Evolutionary conservation across 495 filamentous ascomycete genomes (phyloP).

Genomic region (Acidiella bohemica): DNA sequence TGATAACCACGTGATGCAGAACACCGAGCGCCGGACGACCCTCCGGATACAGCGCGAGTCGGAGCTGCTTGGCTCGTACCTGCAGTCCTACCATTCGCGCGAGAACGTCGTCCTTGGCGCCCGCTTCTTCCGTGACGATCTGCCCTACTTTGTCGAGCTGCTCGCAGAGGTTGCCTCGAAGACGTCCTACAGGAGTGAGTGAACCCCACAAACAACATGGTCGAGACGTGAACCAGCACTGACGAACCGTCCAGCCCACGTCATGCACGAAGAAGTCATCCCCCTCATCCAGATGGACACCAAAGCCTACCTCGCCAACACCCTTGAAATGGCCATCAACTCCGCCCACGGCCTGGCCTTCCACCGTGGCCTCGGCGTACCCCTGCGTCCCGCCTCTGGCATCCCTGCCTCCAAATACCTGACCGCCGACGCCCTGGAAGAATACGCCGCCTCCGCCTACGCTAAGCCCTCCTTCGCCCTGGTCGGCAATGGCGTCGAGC

Average conservation of each 20-base stretch:
- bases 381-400: constrained; percentile 54
- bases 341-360: constrained; percentile 81
- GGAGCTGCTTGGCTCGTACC: constrained; percentile 82
- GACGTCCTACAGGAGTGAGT: constrained; percentile 53
- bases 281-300: constrained; percentile 58
- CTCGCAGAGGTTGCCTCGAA: constrained; percentile 78
- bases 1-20: constrained; percentile 37
- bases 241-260: constrained; percentile 74
- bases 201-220: too few species aligned
- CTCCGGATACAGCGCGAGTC: constrained; percentile 86
- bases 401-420: constrained; percentile 66
- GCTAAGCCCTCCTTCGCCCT: constrained; percentile 80
- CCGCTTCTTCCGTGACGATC: constrained; percentile 86
- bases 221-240: too few species aligned
- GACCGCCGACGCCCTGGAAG: constrained; percentile 50
- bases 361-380: constrained; percentile 77
- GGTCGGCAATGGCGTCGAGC: constrained; percentile 73
- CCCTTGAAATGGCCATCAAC: constrained; percentile 63
- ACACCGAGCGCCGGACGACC: constrained; percentile 70
- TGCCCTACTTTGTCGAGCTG: constrained; percentile 95
- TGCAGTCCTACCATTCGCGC: constrained; percentile 72
- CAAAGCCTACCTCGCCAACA: constrained; percentile 48
- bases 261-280: constrained; percentile 75
- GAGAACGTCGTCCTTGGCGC: constrained; percentile 85
- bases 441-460: constrained; percentile 65